A percentile compares a stretch with the other conserved stretches of the same genome.
Evolutionary conservation across 2,329 filamentous ascomycete genomes (phyloP).

Genomic region (Cladobotryum protrusum): DNA sequence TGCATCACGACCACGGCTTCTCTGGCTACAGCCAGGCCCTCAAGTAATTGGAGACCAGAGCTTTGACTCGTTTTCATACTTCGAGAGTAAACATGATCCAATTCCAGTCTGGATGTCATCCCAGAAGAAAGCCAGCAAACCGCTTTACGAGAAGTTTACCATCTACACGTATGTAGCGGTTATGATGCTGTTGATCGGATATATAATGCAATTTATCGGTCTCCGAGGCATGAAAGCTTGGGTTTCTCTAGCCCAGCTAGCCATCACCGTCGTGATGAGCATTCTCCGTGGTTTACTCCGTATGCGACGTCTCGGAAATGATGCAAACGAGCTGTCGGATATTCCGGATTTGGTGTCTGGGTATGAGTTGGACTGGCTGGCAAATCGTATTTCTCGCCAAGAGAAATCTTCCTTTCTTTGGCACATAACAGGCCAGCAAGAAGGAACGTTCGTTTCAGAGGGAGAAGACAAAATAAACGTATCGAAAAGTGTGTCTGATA

Average conservation of each 20-base stretch:
- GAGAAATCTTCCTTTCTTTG: too few species aligned
- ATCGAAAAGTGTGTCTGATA: too few species aligned
- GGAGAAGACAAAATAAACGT: too few species aligned
- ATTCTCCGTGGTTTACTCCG: slow-evolving; percentile 13
- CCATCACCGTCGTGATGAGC: slow-evolving; percentile 14
- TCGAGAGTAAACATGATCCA: slow-evolving; percentile 3
- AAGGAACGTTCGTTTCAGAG: too few species aligned
- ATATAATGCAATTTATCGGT: slow-evolving; percentile 16
- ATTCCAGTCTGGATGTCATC: background rate
- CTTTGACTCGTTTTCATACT: slow-evolving; percentile 16
- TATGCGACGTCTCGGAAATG: slow-evolving; percentile 9
- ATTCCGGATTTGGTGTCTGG: too few species aligned
- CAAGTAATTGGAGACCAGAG: slow-evolving; percentile 17
- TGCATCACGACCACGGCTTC: background rate
- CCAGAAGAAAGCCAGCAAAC: background rate
- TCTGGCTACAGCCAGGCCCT: slow-evolving; percentile 17
- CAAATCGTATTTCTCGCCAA: too few species aligned
- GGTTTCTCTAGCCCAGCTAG: slow-evolving; percentile 16
- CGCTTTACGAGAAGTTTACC: background rate
- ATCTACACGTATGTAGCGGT: background rate
- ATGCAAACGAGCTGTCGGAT: too few species aligned
- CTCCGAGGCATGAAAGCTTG: slow-evolving; percentile 14
- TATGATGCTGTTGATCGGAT: slow-evolving; percentile 2
- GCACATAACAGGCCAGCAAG: too few species aligned
- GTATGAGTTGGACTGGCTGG: too few species aligned